Base-by-base conservation (phyloP, 768 basidiomycete species). In the Daedalea quercina region DNA sequence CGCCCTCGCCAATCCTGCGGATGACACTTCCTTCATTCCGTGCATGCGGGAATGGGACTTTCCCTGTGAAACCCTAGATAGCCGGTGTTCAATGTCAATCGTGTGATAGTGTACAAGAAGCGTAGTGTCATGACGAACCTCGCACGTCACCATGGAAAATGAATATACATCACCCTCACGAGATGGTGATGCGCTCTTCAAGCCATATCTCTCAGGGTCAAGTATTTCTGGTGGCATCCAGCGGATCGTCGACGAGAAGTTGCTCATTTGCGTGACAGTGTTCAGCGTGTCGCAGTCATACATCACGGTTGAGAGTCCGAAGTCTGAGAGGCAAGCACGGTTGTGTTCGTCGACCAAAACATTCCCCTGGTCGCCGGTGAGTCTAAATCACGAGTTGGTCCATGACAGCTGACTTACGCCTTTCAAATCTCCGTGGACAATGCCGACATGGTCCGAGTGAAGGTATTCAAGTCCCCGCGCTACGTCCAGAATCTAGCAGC, bases 401-500 rank as follows among this genome's bases (percentile, higher is more conserved):
- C 23, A 47, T 28, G 31, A 40, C 23, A 7, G 28, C 7, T 37
- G 9, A 57, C 62, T 20, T 41, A 60, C 64, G 3, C 52, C 58
- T 49, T 64, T 62, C 17, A 66, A 26, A 37, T 63, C 63, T 0
- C 61, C 62, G 49, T 66, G 65, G 9, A 66, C 41, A 17, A 66
- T 50, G 35, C 47, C 51, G 19, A 60, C 42, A 15, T 31, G 6
- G 28, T 31, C 28, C 11, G 45, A 37, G 44, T 66, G 65, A 8
- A 64, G 55, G 43, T 60, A 63, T 23, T 53, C 33, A 9, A 66
- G 54, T 2, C 65, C 65, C 0, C 44, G 28, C 7, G 60, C 50
- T 1, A 64, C 57, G 11, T 60, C 61, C 8, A 44, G 22, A 7
- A 61, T 34, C 64, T 65, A 33, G 20, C 24, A 47, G 23, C 19